phyloP scores from a whole-genome alignment of 257 asterid genomes.

The Przewalskia tangutica region DNA sequence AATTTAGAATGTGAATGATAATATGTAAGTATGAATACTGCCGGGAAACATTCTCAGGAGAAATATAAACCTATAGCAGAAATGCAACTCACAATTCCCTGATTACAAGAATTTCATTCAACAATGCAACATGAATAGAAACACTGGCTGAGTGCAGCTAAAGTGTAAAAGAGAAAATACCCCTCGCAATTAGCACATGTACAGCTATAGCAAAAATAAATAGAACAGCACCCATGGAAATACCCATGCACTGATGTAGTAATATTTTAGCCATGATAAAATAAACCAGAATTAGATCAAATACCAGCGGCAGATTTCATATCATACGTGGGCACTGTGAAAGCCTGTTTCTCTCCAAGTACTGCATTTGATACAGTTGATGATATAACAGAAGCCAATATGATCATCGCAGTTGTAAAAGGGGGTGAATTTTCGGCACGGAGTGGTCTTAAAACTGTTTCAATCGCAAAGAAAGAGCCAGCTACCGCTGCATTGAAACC shows the following conservation, averaged over 20 bases:
- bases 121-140: neutral
- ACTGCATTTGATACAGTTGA: slow-evolving; percentile 98
- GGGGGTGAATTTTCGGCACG: slow-evolving; percentile 99
- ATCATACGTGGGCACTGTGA: slow-evolving; percentile 99
- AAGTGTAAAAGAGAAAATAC: neutral
- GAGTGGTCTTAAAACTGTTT: slow-evolving; percentile 93
- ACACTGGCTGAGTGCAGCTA: neutral
- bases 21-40: neutral
- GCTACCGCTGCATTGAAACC: slow-evolving; percentile 99
- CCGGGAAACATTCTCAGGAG: neutral
- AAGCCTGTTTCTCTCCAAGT: slow-evolving; percentile 95
- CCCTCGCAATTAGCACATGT: neutral
- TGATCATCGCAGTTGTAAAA: slow-evolving; percentile 97
- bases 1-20: neutral
- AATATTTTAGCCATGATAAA: slow-evolving; percentile 19
- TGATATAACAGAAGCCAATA: slow-evolving; percentile 94
- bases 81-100: neutral
- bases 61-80: neutral
- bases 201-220: neutral
- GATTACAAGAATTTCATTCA: neutral
- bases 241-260: neutral
- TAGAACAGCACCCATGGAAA: slow-evolving; percentile 1
- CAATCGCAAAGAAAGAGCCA: slow-evolving; percentile 99
- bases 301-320: slow-evolving; percentile 99
- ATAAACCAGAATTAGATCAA: slow-evolving; percentile 56